These are phyloP conservation scores for Kondoa malvinella DNA, from an alignment of 768 basidiomycete species.

Conservation along the genomic window DNA sequence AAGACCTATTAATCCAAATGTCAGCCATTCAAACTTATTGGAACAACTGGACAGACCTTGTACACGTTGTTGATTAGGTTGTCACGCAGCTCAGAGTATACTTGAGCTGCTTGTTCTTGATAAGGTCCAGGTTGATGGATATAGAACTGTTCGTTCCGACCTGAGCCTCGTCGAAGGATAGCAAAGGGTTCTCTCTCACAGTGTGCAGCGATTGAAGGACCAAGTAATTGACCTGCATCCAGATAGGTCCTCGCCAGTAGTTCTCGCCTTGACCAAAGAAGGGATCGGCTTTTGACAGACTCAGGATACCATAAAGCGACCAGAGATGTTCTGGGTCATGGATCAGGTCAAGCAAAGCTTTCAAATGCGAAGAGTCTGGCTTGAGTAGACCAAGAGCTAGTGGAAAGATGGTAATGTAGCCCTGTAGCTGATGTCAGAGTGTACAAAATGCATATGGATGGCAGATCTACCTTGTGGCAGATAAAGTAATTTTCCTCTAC, in stretches of 20 bases:
- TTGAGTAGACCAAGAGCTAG: constrained; percentile 68
- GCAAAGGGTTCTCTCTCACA: constrained; percentile 34
- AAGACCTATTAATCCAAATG: too few species aligned
- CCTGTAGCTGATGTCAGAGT: constrained; percentile 28
- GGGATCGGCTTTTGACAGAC: constrained; percentile 70
- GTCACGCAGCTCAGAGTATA: constrained; percentile 60
- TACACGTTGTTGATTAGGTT: constrained; percentile 74
- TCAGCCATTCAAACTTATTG: neutral
- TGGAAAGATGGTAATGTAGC: constrained; percentile 88
- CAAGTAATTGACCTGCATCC: constrained; percentile 96
- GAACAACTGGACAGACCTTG: constrained; percentile 33
- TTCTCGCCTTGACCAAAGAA: constrained; percentile 83
- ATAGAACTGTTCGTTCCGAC: constrained; percentile 44
- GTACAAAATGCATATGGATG: neutral
- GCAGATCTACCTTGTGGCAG: constrained; percentile 44
- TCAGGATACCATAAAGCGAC: constrained; percentile 78
- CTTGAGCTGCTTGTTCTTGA: constrained; percentile 52
- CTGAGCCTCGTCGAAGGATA: neutral
- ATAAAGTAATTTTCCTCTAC: constrained; percentile 79
- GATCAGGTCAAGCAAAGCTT: constrained; percentile 61
- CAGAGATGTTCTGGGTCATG: constrained; percentile 69
- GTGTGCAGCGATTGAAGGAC: constrained; percentile 61
- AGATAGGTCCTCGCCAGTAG: constrained; percentile 94
- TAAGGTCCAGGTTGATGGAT: constrained; percentile 62
- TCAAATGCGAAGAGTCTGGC: constrained; percentile 59